Evolutionary conservation across 805 yeast species (phyloP).

Genomic region (Groenewaldozyma tartarivorans): DNA sequence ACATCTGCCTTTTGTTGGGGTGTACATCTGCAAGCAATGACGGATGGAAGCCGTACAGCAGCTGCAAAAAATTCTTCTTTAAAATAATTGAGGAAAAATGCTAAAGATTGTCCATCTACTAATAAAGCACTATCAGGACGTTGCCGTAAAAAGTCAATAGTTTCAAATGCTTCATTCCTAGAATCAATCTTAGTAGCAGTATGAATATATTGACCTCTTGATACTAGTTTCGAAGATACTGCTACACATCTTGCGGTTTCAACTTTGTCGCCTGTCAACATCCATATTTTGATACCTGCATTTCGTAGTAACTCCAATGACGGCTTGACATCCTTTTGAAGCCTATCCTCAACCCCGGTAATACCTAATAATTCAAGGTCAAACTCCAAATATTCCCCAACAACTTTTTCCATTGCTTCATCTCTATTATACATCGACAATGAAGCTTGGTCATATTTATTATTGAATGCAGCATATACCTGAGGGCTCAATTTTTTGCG

Average conservation of each 20-base stretch:
- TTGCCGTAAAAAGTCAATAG: constrained; percentile 60
- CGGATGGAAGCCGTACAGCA: constrained; percentile 77
- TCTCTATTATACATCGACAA: constrained; percentile 77
- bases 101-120: constrained; percentile 90
- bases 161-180: constrained; percentile 60
- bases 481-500: constrained; percentile 55
- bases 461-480: constrained; percentile 52
- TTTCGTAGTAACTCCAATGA: constrained; percentile 87
- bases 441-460: constrained; percentile 62
- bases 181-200: constrained; percentile 58
- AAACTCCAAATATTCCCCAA: constrained; percentile 62
- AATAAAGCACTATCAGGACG: constrained; percentile 65
- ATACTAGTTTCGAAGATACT: constrained; percentile 84
- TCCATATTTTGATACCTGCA: constrained; percentile 97
- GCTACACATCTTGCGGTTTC: constrained; percentile 98
- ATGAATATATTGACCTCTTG: constrained; percentile 91
- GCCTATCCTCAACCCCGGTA: constrained; percentile 95
- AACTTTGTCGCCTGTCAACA: constrained; percentile 97
- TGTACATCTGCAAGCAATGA: constrained; percentile 96
- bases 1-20: constrained; percentile 99
- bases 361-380: constrained; percentile 81
- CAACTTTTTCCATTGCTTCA: constrained; percentile 54
- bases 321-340: constrained; percentile 84
- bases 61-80: constrained; percentile 66
- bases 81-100: constrained; percentile 52